These are phyloP conservation scores for Penicillium angulare DNA, from an alignment of 495 filamentous ascomycete species.

Conservation along the genomic window DNA sequence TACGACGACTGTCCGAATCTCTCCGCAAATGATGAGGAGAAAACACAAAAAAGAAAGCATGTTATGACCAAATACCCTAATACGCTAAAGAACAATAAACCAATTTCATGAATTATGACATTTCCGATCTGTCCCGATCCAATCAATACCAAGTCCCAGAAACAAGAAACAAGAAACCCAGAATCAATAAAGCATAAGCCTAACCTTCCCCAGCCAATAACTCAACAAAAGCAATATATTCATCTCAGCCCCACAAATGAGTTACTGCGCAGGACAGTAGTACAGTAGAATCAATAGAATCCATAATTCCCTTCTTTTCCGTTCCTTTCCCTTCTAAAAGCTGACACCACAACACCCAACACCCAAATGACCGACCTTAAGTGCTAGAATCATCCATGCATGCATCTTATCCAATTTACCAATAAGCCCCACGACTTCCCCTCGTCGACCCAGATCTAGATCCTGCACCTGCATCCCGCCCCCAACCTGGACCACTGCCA, in stretches of 20 bases:
- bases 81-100: slow-evolving; percentile 1
- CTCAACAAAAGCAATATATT: neutral
- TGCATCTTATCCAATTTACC: neutral
- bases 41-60: neutral
- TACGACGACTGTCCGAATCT: neutral
- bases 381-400: neutral
- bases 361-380: neutral
- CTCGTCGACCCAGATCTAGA: neutral
- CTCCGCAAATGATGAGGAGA: neutral
- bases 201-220: too few species aligned
- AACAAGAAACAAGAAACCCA: too few species aligned
- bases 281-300: too few species aligned
- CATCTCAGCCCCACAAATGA: too few species aligned
- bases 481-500: neutral
- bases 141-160: too few species aligned
- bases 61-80: neutral
- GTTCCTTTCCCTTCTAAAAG: too few species aligned
- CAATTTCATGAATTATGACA: slow-evolving; percentile 13
- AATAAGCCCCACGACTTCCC: neutral
- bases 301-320: neutral
- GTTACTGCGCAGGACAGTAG: too few species aligned
- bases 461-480: neutral
- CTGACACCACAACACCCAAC: neutral
- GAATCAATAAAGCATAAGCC: neutral
- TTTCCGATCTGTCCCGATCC: too few species aligned